A percentile compares a stretch with the other conserved stretches of the same genome.
Evolutionary conservation across 768 basidiomycete species (phyloP).

Genomic region (Hydnomerulius pinastri): DNA sequence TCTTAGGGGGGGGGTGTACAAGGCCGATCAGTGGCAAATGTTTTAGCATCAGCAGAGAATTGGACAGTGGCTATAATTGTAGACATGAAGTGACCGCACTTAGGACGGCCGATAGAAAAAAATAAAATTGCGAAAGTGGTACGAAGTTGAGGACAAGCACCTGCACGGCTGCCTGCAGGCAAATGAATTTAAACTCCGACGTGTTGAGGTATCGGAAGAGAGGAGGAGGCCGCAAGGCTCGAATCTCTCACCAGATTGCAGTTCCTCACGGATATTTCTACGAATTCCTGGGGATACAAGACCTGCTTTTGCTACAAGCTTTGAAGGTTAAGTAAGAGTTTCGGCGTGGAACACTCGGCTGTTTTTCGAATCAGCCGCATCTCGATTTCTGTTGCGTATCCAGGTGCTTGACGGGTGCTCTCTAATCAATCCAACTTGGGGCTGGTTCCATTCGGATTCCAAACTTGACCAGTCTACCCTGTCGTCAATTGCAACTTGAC

Average conservation of each 20-base stretch:
- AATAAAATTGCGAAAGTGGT: not conserved
- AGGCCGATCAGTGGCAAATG: too few species aligned
- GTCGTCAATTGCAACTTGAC: not conserved
- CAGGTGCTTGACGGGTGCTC: not conserved
- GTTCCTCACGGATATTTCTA: slow-evolving; percentile 1
- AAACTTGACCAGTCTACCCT: not conserved
- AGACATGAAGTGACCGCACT: too few species aligned
- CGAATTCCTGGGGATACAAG: not conserved
- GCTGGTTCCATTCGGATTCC: not conserved
- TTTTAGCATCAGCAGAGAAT: too few species aligned
- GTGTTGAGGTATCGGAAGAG: not conserved
- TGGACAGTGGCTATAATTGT: too few species aligned
- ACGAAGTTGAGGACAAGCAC: not conserved
- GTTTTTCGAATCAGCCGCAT: too few species aligned
- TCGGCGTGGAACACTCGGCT: slow-evolving; percentile 5
- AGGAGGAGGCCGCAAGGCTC: slow-evolving; percentile 4
- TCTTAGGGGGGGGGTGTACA: too few species aligned
- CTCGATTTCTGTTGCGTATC: not conserved
- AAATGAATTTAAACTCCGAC: slow-evolving; percentile 13
- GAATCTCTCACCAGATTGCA: slow-evolving; percentile 11
- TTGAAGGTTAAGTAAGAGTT: slow-evolving; percentile 8
- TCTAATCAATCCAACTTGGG: slow-evolving; percentile 3
- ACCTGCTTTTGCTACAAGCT: slow-evolving; percentile 7
- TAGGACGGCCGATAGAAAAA: not conserved
- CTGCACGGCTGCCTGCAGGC: slow-evolving; percentile 1